Percentiles rank a stretch among this genome's conserved stretches.
These are phyloP conservation scores for Saccharum officinarum DNA, from an alignment of 176 grass and related monocot species.

Conservation along the genomic window DNA sequence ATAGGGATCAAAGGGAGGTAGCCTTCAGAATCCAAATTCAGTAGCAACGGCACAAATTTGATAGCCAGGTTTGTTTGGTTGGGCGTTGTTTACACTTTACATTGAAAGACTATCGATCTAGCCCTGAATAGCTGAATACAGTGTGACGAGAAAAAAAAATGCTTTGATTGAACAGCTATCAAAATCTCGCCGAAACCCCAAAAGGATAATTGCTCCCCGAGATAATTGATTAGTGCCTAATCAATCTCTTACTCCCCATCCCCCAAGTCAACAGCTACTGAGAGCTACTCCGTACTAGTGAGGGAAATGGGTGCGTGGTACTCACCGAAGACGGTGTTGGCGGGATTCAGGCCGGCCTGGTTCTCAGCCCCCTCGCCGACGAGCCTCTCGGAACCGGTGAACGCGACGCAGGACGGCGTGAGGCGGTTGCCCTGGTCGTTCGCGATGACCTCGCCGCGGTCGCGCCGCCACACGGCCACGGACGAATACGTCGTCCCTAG, in stretches of 20 bases:
- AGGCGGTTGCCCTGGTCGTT: slow-evolving; percentile 74
- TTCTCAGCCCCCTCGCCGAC: slow-evolving; percentile 63
- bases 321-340: slow-evolving; percentile 38
- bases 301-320: background rate
- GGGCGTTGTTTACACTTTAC: no score
- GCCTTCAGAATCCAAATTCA: no score
- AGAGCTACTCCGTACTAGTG: background rate
- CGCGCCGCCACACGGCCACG: background rate
- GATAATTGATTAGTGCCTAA: no score
- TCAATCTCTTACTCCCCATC: background rate
- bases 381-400: slow-evolving; percentile 52
- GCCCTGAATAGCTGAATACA: no score
- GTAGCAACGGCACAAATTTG: no score
- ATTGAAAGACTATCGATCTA: no score
- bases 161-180: no score
- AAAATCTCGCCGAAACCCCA: no score
- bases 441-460: slow-evolving; percentile 31
- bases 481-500: background rate
- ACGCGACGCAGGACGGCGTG: slow-evolving; percentile 48
- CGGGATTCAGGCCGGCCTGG: slow-evolving; percentile 52
- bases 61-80: no score
- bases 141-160: no score
- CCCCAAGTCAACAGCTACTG: background rate
- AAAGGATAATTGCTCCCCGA: no score
- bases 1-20: no score